A percentile compares a stretch with the other conserved stretches of the same genome.
Conservation (phyloP, 1,284 basidiomycete species). For the Earliella scabrosa region DNA sequence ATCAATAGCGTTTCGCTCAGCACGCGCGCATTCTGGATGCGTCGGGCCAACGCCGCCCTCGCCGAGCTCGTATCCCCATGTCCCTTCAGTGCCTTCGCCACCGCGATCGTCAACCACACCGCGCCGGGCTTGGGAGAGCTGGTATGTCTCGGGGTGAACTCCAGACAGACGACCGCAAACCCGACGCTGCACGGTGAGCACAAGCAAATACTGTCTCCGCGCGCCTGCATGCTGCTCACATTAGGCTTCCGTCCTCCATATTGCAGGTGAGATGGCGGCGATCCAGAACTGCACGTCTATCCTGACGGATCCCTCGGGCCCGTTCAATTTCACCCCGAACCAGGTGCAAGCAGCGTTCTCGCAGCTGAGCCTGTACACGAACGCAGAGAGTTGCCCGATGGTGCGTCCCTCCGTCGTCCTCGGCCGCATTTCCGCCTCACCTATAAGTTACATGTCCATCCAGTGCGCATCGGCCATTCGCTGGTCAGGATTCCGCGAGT, state of each 20-base stretch:
- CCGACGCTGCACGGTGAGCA: constrained; percentile 17
- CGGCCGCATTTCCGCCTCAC: not conserved
- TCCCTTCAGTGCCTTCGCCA: constrained; percentile 18
- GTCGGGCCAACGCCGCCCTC: constrained; percentile 16
- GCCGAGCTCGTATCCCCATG: constrained; percentile 16
- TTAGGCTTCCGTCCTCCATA: too few relatives aligned
- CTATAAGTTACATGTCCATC: not conserved
- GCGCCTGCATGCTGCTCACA: too few relatives aligned
- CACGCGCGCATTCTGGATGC: constrained; percentile 19
- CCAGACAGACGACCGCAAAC: constrained; percentile 8
- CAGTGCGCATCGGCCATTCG: constrained; percentile 23
- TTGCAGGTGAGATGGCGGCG: constrained; percentile 20
- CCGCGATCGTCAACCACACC: constrained; percentile 23
- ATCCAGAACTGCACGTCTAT: constrained; percentile 22
- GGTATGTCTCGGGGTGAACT: constrained; percentile 21
- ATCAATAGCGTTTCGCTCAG: constrained; percentile 16
- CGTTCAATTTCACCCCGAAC: constrained; percentile 14
- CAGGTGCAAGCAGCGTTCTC: constrained; percentile 14
- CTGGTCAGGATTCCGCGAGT: constrained; percentile 24
- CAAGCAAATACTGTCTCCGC: too few relatives aligned
- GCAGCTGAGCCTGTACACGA: constrained; percentile 20
- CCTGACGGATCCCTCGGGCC: constrained; percentile 19
- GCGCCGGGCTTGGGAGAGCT: constrained; percentile 13
- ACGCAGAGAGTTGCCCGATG: constrained; percentile 25
- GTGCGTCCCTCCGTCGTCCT: not conserved